Evolutionary conservation across 192 early-diverging fungal species (phyloP), one percentile per base, ranked within the genome.

Genomic region (Geranomyces michiganensis): DNA sequence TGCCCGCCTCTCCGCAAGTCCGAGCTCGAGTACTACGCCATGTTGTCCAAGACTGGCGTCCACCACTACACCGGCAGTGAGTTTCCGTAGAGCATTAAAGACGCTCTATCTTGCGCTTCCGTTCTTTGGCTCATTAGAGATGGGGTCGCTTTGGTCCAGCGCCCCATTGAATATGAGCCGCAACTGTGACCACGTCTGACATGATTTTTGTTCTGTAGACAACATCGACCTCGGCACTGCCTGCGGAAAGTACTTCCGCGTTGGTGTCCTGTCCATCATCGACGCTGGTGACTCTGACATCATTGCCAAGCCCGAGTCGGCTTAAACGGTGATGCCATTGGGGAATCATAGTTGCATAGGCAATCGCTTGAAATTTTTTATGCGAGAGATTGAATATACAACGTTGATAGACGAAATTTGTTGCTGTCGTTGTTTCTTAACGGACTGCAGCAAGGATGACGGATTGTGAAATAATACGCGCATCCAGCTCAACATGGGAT

Each of bases 11-110:
- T 99, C 82, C 91, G 97, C 86, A 99, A 98, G 92, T 94, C 93
- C 66, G 97, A 99, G 90, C 92, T 99, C 77, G 96, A 99, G 89
- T 99, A 99, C 94, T 99, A 99, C 90, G 97, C 97, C 82, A 99
- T 99, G 97, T 90, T 99, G 72, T 94, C 95, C 88, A 99, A 99
- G 92, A 98, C 97, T 79, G 89, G 89, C 88, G 97, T 99, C 79
- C 97, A 99, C 91, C 97, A 99, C 96, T 96, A 94, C 91, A 83
- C 85, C 79, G 96, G 96, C 79, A 96, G 92, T 94, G 87, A 87
- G 91, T 81, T 27, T 46, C n/a, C n/a, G n/a, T n/a, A n/a, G n/a
- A n/a, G n/a, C n/a, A n/a, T n/a, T n/a, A n/a, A n/a, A n/a, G n/a
- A n/a, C n/a, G n/a, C n/a, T n/a, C n/a, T n/a, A n/a, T n/a, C n/a